Base-by-base conservation (phyloP, 179 eudicot genomes). In the Corrigiola litoralis region DNA sequence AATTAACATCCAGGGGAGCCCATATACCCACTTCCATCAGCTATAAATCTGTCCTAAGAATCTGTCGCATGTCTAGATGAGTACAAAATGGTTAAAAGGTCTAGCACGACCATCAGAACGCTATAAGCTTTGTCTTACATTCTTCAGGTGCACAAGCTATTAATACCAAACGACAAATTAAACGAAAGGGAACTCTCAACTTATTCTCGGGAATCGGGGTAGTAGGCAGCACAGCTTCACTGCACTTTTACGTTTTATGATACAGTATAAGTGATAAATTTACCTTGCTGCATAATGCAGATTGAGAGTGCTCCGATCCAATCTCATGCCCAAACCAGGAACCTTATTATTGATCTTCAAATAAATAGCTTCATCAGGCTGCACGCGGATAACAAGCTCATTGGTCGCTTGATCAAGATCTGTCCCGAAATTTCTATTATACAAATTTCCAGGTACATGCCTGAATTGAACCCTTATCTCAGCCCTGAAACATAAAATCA, bases 391-490 rank as follows among this genome's bases (percentile, higher is more conserved):
- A 64, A 90, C 99, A 72, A 94, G 89, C 85, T 94, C 99, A 76
- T 94, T 94, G 50, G 94, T 84, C 48, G 95, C 86, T 55, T 71
- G 85, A 63, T 90, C 99, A 77, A 90, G 88, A 78, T 94, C 88
- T 24, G 91, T 76, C 63, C 96, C 97, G 42, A 85, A 69, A 54
- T 78, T 88, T 58, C 82, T 77, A 59, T 84, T 86, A 75, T 87
- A 94, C 47, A 94, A 56, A 71, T 90, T 94, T 28, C 99, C 99
- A 40, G 97, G 99, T 29, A 94, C 99, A 52, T 83, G 87, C 76
- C 97, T 82, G 69, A 94, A 94, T 48, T 94, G 99, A 38, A 94
- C 97, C 70, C 99, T 73, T 55, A 94, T 94, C 75, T 94, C 99
- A 4, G 99, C 82, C 59, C 99, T 94, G 96, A 48, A 38, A 50